phyloP scores from a whole-genome alignment of 2,329 filamentous ascomycete genomes.

The Alternaria triticina region DNA sequence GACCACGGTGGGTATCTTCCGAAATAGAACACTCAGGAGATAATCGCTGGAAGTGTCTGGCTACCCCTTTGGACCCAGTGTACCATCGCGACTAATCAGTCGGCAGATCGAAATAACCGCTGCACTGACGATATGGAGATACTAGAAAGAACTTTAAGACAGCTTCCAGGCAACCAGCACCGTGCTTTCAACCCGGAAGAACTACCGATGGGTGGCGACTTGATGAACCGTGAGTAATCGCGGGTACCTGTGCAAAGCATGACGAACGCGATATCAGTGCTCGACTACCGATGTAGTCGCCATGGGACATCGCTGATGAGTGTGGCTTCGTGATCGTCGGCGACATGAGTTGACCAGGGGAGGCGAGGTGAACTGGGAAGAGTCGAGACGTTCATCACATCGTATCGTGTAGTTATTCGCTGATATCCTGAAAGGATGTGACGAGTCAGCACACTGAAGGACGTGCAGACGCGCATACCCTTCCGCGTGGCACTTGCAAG shows the following conservation, averaged over 20 bases:
- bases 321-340: not conserved
- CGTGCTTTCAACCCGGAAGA: not conserved
- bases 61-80: not conserved
- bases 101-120: not conserved
- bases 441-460: constrained; percentile 3
- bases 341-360: not conserved
- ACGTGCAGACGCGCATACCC: not conserved
- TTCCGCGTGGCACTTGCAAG: not conserved
- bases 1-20: not conserved
- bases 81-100: not conserved
- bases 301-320: not conserved
- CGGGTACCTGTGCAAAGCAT: not conserved
- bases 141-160: not conserved
- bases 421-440: not conserved
- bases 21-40: not conserved
- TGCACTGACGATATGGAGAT: not conserved
- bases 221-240: not conserved
- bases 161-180: not conserved
- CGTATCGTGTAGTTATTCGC: not conserved
- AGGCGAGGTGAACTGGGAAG: not conserved
- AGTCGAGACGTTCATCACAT: not conserved
- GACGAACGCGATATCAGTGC: not conserved
- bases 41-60: not conserved
- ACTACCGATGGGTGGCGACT: not conserved
- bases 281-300: not conserved